phyloP scores from a whole-genome alignment of 257 asterid species.

The Cordia subcordata region DNA sequence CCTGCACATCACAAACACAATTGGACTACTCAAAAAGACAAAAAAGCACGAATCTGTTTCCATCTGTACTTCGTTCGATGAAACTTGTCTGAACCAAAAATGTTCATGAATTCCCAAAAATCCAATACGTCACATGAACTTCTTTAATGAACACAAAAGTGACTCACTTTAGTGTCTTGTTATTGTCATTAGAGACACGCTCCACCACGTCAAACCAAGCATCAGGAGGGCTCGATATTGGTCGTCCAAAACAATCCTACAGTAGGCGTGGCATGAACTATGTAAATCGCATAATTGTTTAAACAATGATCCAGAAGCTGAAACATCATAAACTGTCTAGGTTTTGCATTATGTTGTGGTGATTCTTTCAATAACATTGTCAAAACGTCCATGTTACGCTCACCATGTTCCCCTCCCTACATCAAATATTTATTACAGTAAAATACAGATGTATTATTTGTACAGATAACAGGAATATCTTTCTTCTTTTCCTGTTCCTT shows the following conservation, averaged over 20 bases:
- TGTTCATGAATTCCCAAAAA: neutral
- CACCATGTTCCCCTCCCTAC: neutral
- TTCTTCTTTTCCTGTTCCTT: neutral
- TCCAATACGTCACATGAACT: neutral
- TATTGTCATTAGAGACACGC: constrained; percentile 85
- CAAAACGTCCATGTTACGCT: neutral
- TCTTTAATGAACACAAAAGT: neutral
- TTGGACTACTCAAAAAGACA: too few relatives aligned
- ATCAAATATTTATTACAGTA: neutral
- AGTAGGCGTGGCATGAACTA: constrained; percentile 8
- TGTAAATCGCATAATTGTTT: neutral
- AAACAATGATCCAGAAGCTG: neutral
- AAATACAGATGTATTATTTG: neutral
- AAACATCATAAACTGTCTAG: neutral
- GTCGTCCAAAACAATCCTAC: constrained; percentile 98
- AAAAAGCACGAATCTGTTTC: neutral
- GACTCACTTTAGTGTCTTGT: constrained; percentile 80
- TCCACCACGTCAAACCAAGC: constrained; percentile 99
- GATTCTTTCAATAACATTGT: neutral
- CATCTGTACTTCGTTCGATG: neutral
- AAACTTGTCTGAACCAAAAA: neutral
- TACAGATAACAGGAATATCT: neutral
- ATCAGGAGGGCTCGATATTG: constrained; percentile 96
- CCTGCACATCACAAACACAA: constrained; percentile 36
- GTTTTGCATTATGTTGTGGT: neutral